These are phyloP conservation scores for Cyclotella choctawhatcheeana DNA, from an alignment of 108 stramenopile genomes.

Conservation along the genomic window DNA sequence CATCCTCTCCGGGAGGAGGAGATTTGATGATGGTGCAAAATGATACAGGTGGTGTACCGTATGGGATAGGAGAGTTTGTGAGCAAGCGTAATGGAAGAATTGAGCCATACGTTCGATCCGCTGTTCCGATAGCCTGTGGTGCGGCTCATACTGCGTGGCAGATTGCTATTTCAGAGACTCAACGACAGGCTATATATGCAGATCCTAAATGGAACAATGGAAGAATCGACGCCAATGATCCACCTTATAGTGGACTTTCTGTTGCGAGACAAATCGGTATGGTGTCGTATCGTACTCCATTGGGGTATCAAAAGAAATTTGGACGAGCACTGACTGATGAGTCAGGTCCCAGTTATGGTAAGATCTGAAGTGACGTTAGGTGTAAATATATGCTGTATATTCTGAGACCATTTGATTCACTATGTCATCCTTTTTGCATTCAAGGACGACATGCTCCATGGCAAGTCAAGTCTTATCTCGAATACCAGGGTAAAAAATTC, in stretches of 20 bases:
- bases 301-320: conserved; percentile 88
- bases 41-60: conserved; percentile 22
- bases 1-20: conserved; percentile 1
- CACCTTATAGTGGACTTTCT: conserved; percentile 73
- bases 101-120: conserved; percentile 76
- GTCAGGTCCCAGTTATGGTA: conserved; percentile 39
- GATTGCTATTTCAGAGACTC: conserved; percentile 56
- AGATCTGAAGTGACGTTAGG: conserved; percentile 9
- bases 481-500: conserved; percentile 94
- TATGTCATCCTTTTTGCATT: background rate
- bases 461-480: conserved; percentile 90
- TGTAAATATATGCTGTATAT: background rate
- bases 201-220: conserved; percentile 88
- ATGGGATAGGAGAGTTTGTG: conserved; percentile 48
- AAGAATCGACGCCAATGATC: conserved; percentile 63
- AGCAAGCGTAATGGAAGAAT: conserved; percentile 51
- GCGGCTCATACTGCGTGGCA: conserved; percentile 94
- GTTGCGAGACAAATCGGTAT: conserved; percentile 94
- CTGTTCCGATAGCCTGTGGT: conserved; percentile 91
- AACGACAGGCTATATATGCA: conserved; percentile 90
- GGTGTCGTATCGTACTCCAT: conserved; percentile 89
- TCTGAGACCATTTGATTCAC: background rate
- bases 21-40: background rate
- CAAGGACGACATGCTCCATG: conserved; percentile 70
- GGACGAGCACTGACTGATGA: conserved; percentile 57